phyloP scores from a whole-genome alignment of 2,329 filamentous ascomycete species.

The Colletotrichum navitas region DNA sequence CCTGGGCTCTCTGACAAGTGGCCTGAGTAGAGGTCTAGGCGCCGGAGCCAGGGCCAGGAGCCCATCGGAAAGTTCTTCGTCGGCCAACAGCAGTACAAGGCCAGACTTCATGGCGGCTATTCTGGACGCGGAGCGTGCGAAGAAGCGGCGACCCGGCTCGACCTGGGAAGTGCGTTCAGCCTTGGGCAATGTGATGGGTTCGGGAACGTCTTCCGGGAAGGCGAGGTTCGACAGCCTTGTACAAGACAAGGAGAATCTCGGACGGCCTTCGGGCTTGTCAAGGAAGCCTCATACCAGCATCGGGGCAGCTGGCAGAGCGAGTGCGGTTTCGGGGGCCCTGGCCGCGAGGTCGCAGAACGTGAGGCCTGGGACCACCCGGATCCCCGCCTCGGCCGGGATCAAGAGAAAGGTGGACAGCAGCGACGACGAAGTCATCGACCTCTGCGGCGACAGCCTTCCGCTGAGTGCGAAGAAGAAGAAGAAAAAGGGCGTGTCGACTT shows the following conservation, averaged over 20 bases:
- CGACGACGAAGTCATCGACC: slow-evolving; percentile 34
- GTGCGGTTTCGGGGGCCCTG: not conserved
- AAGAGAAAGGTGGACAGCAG: slow-evolving; percentile 30
- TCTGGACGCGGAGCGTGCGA: slow-evolving; percentile 9
- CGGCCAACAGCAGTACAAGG: not conserved
- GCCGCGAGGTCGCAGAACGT: slow-evolving; percentile 20
- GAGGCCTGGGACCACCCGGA: not conserved
- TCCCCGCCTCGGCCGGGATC: not conserved
- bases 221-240: slow-evolving; percentile 11
- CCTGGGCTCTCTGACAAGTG: not conserved
- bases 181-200: slow-evolving; percentile 15
- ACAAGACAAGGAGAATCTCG: slow-evolving; percentile 16
- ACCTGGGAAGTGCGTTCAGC: slow-evolving; percentile 26
- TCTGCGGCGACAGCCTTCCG: slow-evolving; percentile 19
- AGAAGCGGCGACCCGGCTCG: slow-evolving; percentile 16
- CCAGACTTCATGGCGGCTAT: slow-evolving; percentile 24
- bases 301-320: not conserved
- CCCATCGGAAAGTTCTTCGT: not conserved
- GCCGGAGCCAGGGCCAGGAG: not conserved
- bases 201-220: slow-evolving; percentile 21
- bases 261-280: not conserved
- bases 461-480: slow-evolving; percentile 24
- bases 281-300: not conserved
- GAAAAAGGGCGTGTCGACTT: slow-evolving; percentile 7
- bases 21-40: not conserved